Base-by-base conservation (phyloP, 345 rosid species). In the Iberis pinnata region DNA sequence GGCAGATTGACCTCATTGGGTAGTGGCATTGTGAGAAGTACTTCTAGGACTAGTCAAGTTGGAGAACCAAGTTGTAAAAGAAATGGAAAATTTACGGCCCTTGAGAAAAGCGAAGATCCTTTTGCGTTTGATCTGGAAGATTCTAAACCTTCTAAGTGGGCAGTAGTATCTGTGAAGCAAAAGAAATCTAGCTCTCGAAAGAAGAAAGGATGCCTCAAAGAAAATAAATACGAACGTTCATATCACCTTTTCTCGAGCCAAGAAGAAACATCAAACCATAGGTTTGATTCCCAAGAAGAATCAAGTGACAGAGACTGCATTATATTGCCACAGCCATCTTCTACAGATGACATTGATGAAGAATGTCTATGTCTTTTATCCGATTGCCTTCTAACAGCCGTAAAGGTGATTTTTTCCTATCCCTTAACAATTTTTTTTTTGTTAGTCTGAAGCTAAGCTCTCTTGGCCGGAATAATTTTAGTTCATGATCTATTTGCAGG, bases 381-480 rank as follows among this genome's bases (percentile, higher is more conserved):
- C 22, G 99, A 93, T 54, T 93, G 99, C 73, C 96, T 93, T 68
- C 86, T 88, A 64, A 66, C 95, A 53, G 80, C 97, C 33, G 84
- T 93, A 20, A 93, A 88, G 95, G 99, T 93, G 59, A 43, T 57
- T 39, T 18, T 52, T 45, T n/a, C n/a, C n/a, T n/a, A n/a, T n/a
- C n/a, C n/a, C n/a, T 58, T 31, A 29, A 26, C 15, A 6, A 39
- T 53, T 56, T 42, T 7, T 11, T 3, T 48, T 38, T 13, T 31
- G 1, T 39, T 40, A 49, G 48, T 58, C 53, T 36, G 39, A 14
- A 10, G 49, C 17, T 16, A 47, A 38, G 7, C 29, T 13, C 33
- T 49, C 47, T n/a, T 0, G 35, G 33, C 25, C 5, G 7, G 7
- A 26, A 53, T 50, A 36, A 18, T 18, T 58, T 42, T 49, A 16